A percentile compares a stretch with the other conserved stretches of the same genome.
These are phyloP conservation scores for Mercurialis annua DNA, from an alignment of 345 rosid species.

Conservation along the genomic window DNA sequence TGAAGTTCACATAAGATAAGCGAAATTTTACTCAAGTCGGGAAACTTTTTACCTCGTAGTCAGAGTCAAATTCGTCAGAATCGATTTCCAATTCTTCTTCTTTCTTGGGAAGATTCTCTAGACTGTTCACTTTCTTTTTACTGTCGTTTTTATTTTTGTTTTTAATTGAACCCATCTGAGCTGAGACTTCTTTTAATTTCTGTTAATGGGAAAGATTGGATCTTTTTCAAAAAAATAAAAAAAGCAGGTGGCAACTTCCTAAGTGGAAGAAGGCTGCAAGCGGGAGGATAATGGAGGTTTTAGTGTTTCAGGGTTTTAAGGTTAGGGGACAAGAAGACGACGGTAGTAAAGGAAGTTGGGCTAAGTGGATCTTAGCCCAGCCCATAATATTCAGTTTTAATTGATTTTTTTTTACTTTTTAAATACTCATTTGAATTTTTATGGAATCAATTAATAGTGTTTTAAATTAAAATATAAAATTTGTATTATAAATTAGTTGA, in stretches of 20 bases:
- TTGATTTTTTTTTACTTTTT: too few species aligned
- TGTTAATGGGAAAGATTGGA: background rate
- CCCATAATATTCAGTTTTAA: too few species aligned
- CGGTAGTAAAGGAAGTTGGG: background rate
- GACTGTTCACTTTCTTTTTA: background rate
- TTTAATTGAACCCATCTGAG: background rate
- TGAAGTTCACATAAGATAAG: background rate
- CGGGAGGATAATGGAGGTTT: background rate
- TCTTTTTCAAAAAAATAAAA: background rate
- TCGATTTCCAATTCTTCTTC: background rate
- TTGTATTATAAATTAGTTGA: too few species aligned
- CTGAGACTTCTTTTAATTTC: too few species aligned
- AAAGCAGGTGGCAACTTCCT: background rate
- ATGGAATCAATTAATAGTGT: too few species aligned
- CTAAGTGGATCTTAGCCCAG: too few species aligned
- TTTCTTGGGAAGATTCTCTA: background rate
- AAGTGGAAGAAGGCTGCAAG: background rate
- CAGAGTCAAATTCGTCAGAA: background rate
- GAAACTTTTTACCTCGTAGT: background rate
- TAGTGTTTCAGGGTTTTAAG: background rate
- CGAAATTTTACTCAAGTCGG: background rate
- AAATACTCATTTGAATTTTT: too few species aligned
- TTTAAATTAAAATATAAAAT: too few species aligned
- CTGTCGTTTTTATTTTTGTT: background rate
- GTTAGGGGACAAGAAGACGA: too few species aligned